Conservation (phyloP, 805 yeast species). For the Yarrowia divulgata region DNA sequence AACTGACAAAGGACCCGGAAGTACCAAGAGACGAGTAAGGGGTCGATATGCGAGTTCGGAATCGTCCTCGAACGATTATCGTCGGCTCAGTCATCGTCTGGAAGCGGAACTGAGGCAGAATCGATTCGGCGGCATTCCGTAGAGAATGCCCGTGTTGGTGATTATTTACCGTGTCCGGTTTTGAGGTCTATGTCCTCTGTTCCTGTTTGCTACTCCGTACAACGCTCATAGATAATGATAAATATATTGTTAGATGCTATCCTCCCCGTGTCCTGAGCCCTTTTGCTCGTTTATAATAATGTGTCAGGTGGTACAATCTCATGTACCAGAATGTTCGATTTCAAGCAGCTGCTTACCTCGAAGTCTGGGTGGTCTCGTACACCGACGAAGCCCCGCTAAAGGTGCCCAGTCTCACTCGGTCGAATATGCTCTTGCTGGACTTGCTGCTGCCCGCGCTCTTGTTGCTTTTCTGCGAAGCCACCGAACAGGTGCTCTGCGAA, state of each 20-base stretch:
- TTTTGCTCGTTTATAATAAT: constrained; percentile 16
- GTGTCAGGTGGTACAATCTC: constrained; percentile 1
- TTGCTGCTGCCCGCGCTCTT: constrained; percentile 19
- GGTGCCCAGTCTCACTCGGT: constrained; percentile 29
- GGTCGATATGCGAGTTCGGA: not conserved
- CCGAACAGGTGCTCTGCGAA: constrained; percentile 18
- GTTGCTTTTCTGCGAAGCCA: constrained; percentile 29
- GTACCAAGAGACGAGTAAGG: constrained; percentile 1
- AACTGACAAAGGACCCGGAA: not conserved
- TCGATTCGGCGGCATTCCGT: no score
- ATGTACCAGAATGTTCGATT: not conserved
- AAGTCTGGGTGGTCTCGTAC: constrained; percentile 32
- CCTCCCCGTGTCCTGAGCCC: constrained; percentile 23
- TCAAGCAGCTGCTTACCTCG: not conserved
- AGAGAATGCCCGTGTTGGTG: no score
- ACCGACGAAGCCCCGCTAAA: constrained; percentile 14
- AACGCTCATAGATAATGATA: constrained; percentile 1
- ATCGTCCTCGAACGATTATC: not conserved
- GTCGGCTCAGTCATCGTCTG: not conserved
- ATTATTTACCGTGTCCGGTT: no score
- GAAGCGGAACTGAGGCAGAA: no score
- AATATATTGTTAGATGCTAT: constrained; percentile 32
- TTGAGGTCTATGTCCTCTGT: no score
- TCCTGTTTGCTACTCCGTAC: no score
- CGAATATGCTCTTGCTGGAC: constrained; percentile 32